Base-by-base conservation (phyloP, 345 rosid species). In the Turnera subulata region DNA sequence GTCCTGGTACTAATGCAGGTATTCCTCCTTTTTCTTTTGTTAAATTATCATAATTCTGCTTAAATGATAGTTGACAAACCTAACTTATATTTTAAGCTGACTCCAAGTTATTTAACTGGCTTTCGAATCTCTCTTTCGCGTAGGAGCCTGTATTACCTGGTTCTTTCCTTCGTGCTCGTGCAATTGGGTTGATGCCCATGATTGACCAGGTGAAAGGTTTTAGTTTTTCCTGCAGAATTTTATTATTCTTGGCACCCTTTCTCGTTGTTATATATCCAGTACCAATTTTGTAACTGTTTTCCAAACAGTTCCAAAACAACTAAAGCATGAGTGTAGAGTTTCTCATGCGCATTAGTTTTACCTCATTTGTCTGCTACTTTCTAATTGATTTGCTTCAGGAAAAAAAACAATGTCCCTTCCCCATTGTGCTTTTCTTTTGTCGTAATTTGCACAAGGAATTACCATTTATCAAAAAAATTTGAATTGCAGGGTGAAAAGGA, bases 131-230 rank as follows among this genome's bases (percentile, higher is more conserved):
- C 50, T 29, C 49, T 15, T 46, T 33, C 38, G 19, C 45, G 25
- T 56, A 93, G 97, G 99, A 93, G 78, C 99, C 95, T 47, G 88
- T 93, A 71, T 69, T 85, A 56, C 88, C 97, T 19, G 99, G 97
- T 62, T 64, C 90, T 24, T 93, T 85, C 81, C 96, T 93, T 39
- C 96, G 96, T 66, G 96, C 96, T 25, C 96, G 96, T 70, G 99
- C 99, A 56, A 87, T 93, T 69, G 99, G 99, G 39, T 64, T 93
- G 68, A 93, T 93, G 99, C 99, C 97, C 32, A 85, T 93, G 99
- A 74, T 93, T 58, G 99, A 93, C 64, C 99, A 93, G 89, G 98
- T 84, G 58, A 71, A 29, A 32, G 23, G 35, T 18, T 32, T 42
- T 14, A 24, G 6, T 11, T 5, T 43, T 66, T 11, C 56, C 18